Base-by-base conservation (phyloP, 1,284 basidiomycete genomes). In the Tetrapyrgos nigripes region DNA sequence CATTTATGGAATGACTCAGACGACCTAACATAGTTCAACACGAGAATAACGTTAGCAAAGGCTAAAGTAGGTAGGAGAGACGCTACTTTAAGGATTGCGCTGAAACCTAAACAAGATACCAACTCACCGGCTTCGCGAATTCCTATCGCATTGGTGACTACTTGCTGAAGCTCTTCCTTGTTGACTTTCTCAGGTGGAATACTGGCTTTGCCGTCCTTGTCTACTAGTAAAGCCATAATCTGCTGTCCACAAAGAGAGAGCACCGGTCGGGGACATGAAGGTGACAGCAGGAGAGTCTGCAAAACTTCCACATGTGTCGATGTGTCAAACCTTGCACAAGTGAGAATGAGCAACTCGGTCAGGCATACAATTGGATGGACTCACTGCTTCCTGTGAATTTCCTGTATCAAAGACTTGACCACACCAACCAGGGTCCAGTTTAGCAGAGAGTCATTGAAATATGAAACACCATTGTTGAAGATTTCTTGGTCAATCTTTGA, bases 381-480 rank as follows among this genome's bases (percentile, higher is more conserved):
- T 65, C 63, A 92, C 91, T 79, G 78, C 65, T 77, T 80, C 33
- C 79, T 76, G 53, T 85, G 78, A 28, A 90, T 79, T 55, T 93
- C 89, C 58, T 74, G 78, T 31, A 87, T 68, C 53, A 93, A 76
- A 2, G 80, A 82, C 67, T 83, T 84, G 50, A 92, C 77, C 17
- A 92, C 85, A 3, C 89, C 88, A 1, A 87, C 85, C 4, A 92
- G 80, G 0, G 91, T 92, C 92, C 91, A 93, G 61, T 84, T 88
- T 31, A 93, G 77, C 14, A 93, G 75, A 0, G 86, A 84, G 2
- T 86, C 85, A 14, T 84, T 79, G 67, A 93, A 93, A 70, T 90
- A 93, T 4, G 88, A 87, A 35, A 92, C 79, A 1, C 91, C 91
- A 62, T 89, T 92, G 67, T 82, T 82, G 23, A 93, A 72, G 9